These are phyloP conservation scores for Calycina marina DNA, from an alignment of 2,329 filamentous ascomycete genomes.

Conservation along the genomic window DNA sequence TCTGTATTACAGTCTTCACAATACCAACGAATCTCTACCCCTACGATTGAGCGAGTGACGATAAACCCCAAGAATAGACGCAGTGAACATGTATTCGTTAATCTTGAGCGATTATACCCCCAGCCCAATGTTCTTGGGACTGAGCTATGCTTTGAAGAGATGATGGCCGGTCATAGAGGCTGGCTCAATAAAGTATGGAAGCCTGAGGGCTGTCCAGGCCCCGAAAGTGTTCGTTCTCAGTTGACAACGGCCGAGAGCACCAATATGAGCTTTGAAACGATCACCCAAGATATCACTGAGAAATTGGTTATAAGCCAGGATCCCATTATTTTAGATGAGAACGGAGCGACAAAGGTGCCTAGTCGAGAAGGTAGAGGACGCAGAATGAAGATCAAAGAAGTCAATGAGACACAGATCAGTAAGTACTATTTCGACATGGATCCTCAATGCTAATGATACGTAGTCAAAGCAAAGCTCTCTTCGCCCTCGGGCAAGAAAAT, in stretches of 20 bases:
- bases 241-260: constrained; percentile 6
- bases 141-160: constrained; percentile 83
- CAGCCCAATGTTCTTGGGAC: constrained; percentile 53
- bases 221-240: constrained; percentile 1
- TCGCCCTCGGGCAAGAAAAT: constrained; percentile 79
- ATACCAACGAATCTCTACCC: constrained; percentile 50
- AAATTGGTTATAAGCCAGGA: constrained; percentile 23
- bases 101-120: constrained; percentile 75
- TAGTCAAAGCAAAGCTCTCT: constrained; percentile 85
- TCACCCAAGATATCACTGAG: constrained; percentile 20
- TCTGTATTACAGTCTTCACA: constrained; percentile 44
- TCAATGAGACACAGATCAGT: constrained; percentile 90
- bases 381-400: constrained; percentile 69
- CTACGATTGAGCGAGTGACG: constrained; percentile 62
- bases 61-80: constrained; percentile 67
- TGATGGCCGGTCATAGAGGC: constrained; percentile 65
- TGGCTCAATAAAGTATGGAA: constrained; percentile 47
- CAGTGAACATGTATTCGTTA: constrained; percentile 75
- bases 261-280: constrained; percentile 9
- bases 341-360: constrained; percentile 35
- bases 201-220: constrained; percentile 10
- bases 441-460: constrained; percentile 23
- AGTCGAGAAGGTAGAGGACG: constrained; percentile 36
- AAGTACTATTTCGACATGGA: too few species aligned
- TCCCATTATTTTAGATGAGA: constrained; percentile 39